Percentiles rank a stretch among this genome's conserved stretches.
Evolutionary conservation across 2,329 filamentous ascomycete species (phyloP).

Genomic region (Coniochaeta sp.): DNA sequence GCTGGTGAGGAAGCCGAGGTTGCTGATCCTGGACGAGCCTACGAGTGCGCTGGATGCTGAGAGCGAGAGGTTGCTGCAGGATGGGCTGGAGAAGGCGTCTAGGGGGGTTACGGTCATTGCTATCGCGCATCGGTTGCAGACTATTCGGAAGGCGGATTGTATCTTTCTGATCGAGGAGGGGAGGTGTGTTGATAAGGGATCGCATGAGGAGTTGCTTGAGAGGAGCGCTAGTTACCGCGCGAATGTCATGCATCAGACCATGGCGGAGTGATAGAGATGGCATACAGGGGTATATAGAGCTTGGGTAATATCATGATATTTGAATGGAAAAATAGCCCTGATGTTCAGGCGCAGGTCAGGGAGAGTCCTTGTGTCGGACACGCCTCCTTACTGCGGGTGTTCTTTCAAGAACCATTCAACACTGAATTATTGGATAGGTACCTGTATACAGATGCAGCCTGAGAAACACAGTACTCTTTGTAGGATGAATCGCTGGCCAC

Average conservation of each 20-base stretch:
- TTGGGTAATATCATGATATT: neutral
- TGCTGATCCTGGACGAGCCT: conserved; percentile 76
- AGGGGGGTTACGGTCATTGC: conserved; percentile 84
- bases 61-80: conserved; percentile 70
- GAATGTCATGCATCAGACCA: conserved; percentile 24
- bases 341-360: too few species aligned
- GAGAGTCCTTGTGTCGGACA: too few species aligned
- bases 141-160: conserved; percentile 86
- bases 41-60: conserved; percentile 70
- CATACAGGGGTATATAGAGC: neutral
- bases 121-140: conserved; percentile 82
- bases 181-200: conserved; percentile 73
- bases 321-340: too few species aligned
- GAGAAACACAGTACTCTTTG: too few species aligned
- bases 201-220: conserved; percentile 60
- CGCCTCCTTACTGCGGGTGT: too few species aligned
- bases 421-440: too few species aligned
- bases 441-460: too few species aligned
- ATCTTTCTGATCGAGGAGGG: conserved; percentile 96
- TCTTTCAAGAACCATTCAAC: too few species aligned
- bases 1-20: conserved; percentile 78
- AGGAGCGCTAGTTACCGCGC: conserved; percentile 19
- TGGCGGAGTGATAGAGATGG: conserved; percentile 9
- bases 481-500: too few species aligned
- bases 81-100: conserved; percentile 69